phyloP scores from a whole-genome alignment of 495 filamentous ascomycete species.

The Penicillium salamii region DNA sequence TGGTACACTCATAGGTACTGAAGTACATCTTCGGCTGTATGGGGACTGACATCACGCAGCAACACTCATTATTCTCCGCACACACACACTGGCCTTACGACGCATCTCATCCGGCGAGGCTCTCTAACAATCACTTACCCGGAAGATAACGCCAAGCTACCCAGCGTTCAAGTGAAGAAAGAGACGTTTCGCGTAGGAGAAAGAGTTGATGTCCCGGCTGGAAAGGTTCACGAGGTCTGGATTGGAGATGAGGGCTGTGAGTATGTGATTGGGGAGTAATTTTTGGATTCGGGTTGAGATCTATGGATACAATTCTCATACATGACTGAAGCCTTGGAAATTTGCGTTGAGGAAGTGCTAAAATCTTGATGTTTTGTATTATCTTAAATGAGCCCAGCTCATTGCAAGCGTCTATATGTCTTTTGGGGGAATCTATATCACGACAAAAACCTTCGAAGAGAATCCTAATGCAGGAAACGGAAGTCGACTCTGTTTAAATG shows the following conservation, averaged over 20 bases:
- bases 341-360: too few species aligned
- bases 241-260: conserved; percentile 75
- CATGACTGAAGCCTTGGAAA: too few species aligned
- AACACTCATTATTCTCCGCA: conserved; percentile 77
- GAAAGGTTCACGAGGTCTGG: conserved; percentile 78
- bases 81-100: conserved; percentile 65
- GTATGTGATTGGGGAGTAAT: conserved; percentile 73
- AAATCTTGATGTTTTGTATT: too few species aligned
- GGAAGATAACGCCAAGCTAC: conserved; percentile 49
- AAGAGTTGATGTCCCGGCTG: conserved; percentile 73
- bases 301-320: too few species aligned
- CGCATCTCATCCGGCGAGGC: conserved; percentile 73
- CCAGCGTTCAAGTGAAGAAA: conserved; percentile 45
- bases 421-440: not conserved
- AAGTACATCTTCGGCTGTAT: too few species aligned
- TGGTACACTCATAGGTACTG: too few species aligned
- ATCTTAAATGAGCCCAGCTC: not conserved
- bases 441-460: too few species aligned
- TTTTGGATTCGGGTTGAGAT: too few species aligned
- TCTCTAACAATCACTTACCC: conserved; percentile 72
- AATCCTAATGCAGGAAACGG: conserved; percentile 44
- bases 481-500: conserved; percentile 46
- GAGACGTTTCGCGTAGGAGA: conserved; percentile 66
- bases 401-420: not conserved
- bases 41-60: too few species aligned